Base-by-base conservation (phyloP, 306 rosid species). In the Canavalia gladiata region DNA sequence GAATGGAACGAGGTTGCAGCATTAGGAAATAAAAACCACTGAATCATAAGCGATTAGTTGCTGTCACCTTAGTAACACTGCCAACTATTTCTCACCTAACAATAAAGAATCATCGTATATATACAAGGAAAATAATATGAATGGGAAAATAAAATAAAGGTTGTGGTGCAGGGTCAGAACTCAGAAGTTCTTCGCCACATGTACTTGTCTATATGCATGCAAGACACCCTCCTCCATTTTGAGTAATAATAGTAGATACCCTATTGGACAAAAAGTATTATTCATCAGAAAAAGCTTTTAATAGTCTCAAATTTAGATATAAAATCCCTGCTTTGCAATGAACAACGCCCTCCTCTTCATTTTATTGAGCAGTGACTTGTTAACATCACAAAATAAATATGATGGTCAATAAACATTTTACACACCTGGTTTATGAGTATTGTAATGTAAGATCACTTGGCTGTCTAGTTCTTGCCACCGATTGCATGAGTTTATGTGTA, bases 331-430 rank as follows among this genome's bases (percentile, higher is more conserved):
- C 4, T 9, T 8, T 60, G 43, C 68, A 41, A 37, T 64, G 30
- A 34, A 13, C 49, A 64, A 2, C 25, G 25, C 10, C 50, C 65
- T 54, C 64, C 39, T 55, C 50, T 42, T 6, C 7, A 54, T 45
- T 45, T 45, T 28, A 68, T 9, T 4, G 8, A 35, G 41, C 45
- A 56, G 7, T 3, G 54, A 73, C 56, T 73, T 8, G 51, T 55
- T 73, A 31, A 54, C 77, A 28, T 73, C 77, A 39, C 64, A n/a
- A 25, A 73, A 73, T 51, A 54, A 33, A 50, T 49, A 18, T 18
- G 47, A 13, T 1, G 49, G 18, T 34, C 34, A 52, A 13, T n/a
- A 51, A 8, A 8, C 52, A 5, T 18, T 72, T 42, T 66, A 43
- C 18, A n/a, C 2, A 9, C 9, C 1, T 56, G 34, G 1, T 54